Percentiles rank a stretch among this genome's conserved stretches.
phyloP scores from a whole-genome alignment of 768 basidiomycete genomes.

The Coprinellus aureogranulatus region DNA sequence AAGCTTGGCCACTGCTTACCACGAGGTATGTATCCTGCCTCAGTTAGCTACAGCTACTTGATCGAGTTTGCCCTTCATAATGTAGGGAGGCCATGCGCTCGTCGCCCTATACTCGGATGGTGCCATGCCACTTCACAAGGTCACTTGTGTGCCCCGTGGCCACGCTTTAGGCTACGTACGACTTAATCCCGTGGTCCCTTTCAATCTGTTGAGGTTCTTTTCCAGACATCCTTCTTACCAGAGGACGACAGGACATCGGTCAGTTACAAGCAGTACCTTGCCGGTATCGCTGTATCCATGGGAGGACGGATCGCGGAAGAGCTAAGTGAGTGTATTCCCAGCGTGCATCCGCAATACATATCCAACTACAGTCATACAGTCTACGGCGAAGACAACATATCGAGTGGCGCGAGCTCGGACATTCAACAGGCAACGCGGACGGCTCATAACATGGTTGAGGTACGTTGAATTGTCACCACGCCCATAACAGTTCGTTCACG shows the following conservation, averaged over 20 bases:
- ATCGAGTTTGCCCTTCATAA: slow-evolving; percentile 7
- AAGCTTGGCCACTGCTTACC: slow-evolving; percentile 93
- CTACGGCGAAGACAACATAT: slow-evolving; percentile 83
- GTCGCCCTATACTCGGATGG: slow-evolving; percentile 92
- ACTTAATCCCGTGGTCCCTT: slow-evolving; percentile 18
- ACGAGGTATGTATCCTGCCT: slow-evolving; percentile 62
- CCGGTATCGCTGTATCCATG: slow-evolving; percentile 86
- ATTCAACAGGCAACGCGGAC: slow-evolving; percentile 75
- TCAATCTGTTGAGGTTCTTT: slow-evolving; percentile 13
- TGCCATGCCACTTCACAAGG: slow-evolving; percentile 96
- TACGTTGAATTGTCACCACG: slow-evolving; percentile 31
- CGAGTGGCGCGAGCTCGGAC: slow-evolving; percentile 91
- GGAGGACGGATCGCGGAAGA: slow-evolving; percentile 96
- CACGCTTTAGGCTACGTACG: slow-evolving; percentile 85
- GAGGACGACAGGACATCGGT: slow-evolving; percentile 74
- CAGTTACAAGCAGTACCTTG: slow-evolving; percentile 71
- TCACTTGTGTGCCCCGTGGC: slow-evolving; percentile 95
- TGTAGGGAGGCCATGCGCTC: slow-evolving; percentile 87
- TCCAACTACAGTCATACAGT: slow-evolving; percentile 57
- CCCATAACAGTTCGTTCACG: slow-evolving; percentile 1
- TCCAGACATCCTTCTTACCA: slow-evolving; percentile 73
- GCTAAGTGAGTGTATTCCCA: slow-evolving; percentile 51
- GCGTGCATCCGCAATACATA: slow-evolving; percentile 5
- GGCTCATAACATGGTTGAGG: slow-evolving; percentile 88
- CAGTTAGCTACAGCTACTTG: slow-evolving; percentile 15